Percentiles rank a stretch among this genome's conserved stretches.
Evolutionary conservation across 176 grass and related monocot species (phyloP).

Genomic region (Lolium perenne): DNA sequence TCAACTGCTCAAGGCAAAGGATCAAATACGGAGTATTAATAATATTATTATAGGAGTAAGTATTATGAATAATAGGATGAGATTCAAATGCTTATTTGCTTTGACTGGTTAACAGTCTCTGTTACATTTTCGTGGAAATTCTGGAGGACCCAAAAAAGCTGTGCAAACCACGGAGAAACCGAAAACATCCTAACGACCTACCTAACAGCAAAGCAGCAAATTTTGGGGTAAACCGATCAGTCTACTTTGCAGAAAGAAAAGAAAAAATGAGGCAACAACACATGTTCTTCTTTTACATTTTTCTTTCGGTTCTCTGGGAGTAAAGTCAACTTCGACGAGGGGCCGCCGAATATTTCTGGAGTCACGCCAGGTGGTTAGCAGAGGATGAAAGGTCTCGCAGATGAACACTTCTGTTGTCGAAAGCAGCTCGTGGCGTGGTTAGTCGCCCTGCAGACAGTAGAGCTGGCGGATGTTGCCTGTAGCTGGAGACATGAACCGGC

Average conservation of each 20-base stretch:
- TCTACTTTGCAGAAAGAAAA: conserved; percentile 25
- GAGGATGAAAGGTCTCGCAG: conserved; percentile 29
- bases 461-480: conserved; percentile 95
- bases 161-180: conserved; percentile 5
- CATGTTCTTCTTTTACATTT: conserved; percentile 48
- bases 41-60: no score
- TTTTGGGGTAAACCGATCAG: background rate
- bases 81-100: conserved; percentile 35
- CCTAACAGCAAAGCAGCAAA: background rate
- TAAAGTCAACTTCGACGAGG: conserved; percentile 52
- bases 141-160: conserved; percentile 30
- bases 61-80: background rate
- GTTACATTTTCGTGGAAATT: conserved; percentile 42
- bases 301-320: conserved; percentile 35
- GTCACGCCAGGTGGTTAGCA: conserved; percentile 6
- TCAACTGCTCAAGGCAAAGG: no score
- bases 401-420: background rate
- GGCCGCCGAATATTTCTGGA: conserved; percentile 40
- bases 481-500: conserved; percentile 55
- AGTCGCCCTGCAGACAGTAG: conserved; percentile 94
- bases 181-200: conserved; percentile 29
- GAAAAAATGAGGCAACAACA: background rate
- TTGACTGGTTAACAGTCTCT: conserved; percentile 29
- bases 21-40: no score
- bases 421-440: conserved; percentile 14